Evolutionary conservation across 495 filamentous ascomycete genomes (phyloP).

Genomic region (Aspergillus conjunctus): DNA sequence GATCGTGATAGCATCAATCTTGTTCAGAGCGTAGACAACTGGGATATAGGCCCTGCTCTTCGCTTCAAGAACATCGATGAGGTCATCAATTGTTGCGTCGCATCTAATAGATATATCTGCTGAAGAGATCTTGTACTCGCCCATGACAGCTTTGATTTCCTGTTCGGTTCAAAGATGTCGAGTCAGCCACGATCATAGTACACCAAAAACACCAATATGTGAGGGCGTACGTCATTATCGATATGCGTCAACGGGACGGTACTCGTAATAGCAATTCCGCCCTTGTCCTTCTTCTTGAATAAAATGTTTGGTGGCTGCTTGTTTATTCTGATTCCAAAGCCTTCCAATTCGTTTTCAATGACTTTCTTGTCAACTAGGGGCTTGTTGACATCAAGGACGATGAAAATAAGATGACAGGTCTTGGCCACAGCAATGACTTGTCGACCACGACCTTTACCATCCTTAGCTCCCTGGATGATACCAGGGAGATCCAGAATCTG

Average conservation of each 20-base stretch:
- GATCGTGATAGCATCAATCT: constrained; percentile 97
- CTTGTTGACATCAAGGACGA: constrained; percentile 98
- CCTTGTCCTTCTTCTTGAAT: constrained; percentile 99
- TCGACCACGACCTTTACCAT: constrained; percentile 95
- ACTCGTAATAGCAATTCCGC: constrained; percentile 90
- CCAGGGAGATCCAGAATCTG: constrained; percentile 98
- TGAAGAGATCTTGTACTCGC: constrained; percentile 94
- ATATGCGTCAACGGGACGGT: constrained; percentile 91
- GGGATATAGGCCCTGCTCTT: constrained; percentile 96
- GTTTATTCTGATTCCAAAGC: constrained; percentile 97
- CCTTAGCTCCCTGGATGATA: constrained; percentile 98
- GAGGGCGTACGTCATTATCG: constrained; percentile 68
- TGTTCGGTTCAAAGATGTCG: constrained; percentile 28
- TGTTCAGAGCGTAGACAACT: constrained; percentile 97
- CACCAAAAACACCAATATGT: not conserved
- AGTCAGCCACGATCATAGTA: constrained; percentile 25
- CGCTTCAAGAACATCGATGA: constrained; percentile 95
- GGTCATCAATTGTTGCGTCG: constrained; percentile 87
- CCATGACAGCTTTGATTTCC: constrained; percentile 98
- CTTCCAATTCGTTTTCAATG: constrained; percentile 95
- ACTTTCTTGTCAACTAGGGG: constrained; percentile 95
- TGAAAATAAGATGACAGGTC: constrained; percentile 98
- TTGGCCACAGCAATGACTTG: constrained; percentile 99
- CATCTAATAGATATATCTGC: constrained; percentile 97
- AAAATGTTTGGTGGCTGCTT: constrained; percentile 96